Percentiles rank a stretch among this genome's conserved stretches.
phyloP scores from a whole-genome alignment of 805 yeast genomes.

The Starmerella riodocensis region DNA sequence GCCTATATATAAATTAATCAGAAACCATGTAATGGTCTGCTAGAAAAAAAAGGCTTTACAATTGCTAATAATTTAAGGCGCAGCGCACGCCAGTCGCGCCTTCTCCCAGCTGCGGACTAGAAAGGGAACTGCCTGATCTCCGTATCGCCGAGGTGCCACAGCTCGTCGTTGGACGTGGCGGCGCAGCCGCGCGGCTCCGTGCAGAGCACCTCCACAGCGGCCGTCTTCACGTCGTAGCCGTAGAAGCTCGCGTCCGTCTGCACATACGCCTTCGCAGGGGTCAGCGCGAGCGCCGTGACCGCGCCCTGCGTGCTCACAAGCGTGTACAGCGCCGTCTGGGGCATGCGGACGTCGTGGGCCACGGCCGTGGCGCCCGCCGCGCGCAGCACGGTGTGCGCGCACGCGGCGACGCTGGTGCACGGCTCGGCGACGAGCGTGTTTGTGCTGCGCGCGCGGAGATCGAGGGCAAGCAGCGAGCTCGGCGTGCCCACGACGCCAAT shows the following conservation, averaged over 20 bases:
- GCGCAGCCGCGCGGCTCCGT: neutral
- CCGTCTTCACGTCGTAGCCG: neutral
- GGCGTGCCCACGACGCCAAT: slow-evolving; percentile 29
- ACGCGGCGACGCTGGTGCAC: neutral
- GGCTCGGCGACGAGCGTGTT: neutral
- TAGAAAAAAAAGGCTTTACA: too few species aligned
- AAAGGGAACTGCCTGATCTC: slow-evolving; percentile 7
- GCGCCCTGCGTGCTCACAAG: neutral
- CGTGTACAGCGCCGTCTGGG: neutral
- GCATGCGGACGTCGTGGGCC: slow-evolving; percentile 8
- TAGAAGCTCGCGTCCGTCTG: slow-evolving; percentile 1
- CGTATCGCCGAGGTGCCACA: slow-evolving; percentile 4
- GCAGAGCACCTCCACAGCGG: slow-evolving; percentile 3
- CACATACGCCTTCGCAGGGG: slow-evolving; percentile 2
- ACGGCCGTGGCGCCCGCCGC: neutral
- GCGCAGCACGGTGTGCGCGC: neutral
- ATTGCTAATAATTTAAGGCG: too few species aligned
- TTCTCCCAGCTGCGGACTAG: too few species aligned
- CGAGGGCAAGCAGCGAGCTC: slow-evolving; percentile 20
- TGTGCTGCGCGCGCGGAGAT: slow-evolving; percentile 2
- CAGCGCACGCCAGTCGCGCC: too few species aligned
- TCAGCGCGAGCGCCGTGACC: slow-evolving; percentile 1
- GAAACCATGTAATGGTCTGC: too few species aligned
- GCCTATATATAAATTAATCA: too few species aligned
- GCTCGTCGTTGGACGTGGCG: slow-evolving; percentile 1